These are phyloP conservation scores for Acidiella bohemica DNA, from an alignment of 495 filamentous ascomycete species.

Conservation along the genomic window DNA sequence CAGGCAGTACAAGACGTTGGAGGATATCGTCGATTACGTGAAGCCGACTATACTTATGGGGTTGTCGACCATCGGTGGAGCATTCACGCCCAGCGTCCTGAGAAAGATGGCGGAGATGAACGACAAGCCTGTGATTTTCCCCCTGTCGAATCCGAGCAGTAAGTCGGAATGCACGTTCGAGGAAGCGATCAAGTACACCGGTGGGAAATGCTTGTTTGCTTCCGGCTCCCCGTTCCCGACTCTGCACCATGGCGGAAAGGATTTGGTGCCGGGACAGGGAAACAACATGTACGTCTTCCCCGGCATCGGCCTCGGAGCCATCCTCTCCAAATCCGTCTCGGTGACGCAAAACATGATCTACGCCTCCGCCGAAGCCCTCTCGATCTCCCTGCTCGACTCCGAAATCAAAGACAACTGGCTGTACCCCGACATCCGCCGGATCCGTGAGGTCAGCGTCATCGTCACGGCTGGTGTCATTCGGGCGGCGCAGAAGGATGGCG, in stretches of 20 bases:
- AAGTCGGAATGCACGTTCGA: slow-evolving; percentile 97
- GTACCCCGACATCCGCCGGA: slow-evolving; percentile 86
- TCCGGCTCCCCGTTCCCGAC: slow-evolving; percentile 85
- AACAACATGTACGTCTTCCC: slow-evolving; percentile 71
- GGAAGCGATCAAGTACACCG: slow-evolving; percentile 74
- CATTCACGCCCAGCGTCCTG: slow-evolving; percentile 82
- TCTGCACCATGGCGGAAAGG: slow-evolving; percentile 50
- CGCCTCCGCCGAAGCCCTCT: slow-evolving; percentile 71
- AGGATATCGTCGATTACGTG: slow-evolving; percentile 85
- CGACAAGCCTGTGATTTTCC: slow-evolving; percentile 77
- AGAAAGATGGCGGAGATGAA: slow-evolving; percentile 73
- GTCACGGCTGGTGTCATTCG: slow-evolving; percentile 91
- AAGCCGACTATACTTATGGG: slow-evolving; percentile 90
- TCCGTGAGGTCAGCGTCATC: slow-evolving; percentile 74
- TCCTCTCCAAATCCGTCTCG: slow-evolving; percentile 74
- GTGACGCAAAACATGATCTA: slow-evolving; percentile 96
- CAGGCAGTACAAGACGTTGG: slow-evolving; percentile 75
- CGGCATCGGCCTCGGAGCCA: slow-evolving; percentile 87
- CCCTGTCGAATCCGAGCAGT: slow-evolving; percentile 82
- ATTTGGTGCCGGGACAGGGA: slow-evolving; percentile 80
- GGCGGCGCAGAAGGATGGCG: slow-evolving; percentile 63
- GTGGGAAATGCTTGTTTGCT: slow-evolving; percentile 83
- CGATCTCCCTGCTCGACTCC: slow-evolving; percentile 59
- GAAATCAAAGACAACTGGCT: slow-evolving; percentile 73
- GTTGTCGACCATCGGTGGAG: slow-evolving; percentile 82